phyloP scores from a whole-genome alignment of 2,329 filamentous ascomycete genomes.

The Pleoardoris graminearum region DNA sequence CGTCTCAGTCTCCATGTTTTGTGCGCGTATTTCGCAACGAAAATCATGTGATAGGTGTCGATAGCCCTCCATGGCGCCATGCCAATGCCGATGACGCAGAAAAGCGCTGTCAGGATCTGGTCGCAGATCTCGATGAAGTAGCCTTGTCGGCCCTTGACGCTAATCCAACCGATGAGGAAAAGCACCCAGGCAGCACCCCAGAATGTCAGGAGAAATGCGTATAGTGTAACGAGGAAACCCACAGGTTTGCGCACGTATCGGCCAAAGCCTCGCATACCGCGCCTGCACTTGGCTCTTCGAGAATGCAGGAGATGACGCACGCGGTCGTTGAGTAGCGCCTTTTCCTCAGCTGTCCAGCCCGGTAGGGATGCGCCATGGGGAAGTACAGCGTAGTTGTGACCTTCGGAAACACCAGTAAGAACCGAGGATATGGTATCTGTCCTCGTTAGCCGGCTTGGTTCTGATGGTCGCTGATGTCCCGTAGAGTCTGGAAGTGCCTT shows the following conservation, averaged over 20 bases:
- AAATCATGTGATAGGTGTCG: constrained; percentile 87
- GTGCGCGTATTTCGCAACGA: constrained; percentile 71
- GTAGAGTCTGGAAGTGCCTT: constrained; percentile 21
- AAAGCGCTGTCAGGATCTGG: constrained; percentile 63
- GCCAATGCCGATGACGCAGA: constrained; percentile 65
- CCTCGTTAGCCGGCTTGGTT: constrained; percentile 15
- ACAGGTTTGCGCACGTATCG: constrained; percentile 74
- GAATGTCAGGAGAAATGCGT: constrained; percentile 83
- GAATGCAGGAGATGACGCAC: constrained; percentile 88
- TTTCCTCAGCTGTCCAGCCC: constrained; percentile 76
- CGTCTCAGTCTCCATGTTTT: constrained; percentile 67
- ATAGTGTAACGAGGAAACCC: constrained; percentile 80
- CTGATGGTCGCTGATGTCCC: constrained; percentile 12
- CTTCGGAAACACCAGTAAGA: constrained; percentile 45
- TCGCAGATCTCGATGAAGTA: constrained; percentile 61
- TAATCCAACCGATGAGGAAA: constrained; percentile 87
- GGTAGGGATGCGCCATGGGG: constrained; percentile 73
- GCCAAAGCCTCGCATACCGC: constrained; percentile 75
- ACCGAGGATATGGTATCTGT: constrained; percentile 38
- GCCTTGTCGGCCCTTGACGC: constrained; percentile 70
- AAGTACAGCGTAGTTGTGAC: constrained; percentile 76
- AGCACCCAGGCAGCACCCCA: constrained; percentile 87
- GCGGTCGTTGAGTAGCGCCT: constrained; percentile 77
- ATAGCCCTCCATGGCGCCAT: constrained; percentile 72
- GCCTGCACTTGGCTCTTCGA: constrained; percentile 75